Conservation (phyloP, 1,284 basidiomycete species). For the Ceratobasidium sp. region DNA sequence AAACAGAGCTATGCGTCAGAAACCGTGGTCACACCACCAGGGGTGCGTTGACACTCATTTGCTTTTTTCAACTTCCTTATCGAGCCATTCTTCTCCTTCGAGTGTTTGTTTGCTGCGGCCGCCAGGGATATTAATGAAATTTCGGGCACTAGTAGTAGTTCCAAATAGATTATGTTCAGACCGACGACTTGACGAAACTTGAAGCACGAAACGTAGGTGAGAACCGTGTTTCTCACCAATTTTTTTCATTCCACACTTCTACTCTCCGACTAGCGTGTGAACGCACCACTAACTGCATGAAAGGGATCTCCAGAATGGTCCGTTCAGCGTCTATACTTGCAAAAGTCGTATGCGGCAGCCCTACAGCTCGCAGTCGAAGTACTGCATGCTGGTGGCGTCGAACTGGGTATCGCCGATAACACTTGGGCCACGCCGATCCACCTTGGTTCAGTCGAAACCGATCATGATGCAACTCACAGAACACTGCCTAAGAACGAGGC, state of each 20-base stretch:
- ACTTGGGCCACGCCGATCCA: neutral
- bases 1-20: constrained; percentile 50
- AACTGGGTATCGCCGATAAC: neutral
- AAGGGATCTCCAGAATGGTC: constrained; percentile 47
- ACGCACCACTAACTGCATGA: neutral
- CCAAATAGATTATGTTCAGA: constrained; percentile 24
- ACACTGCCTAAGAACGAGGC: constrained; percentile 35
- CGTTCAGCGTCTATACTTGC: constrained; percentile 49
- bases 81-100: constrained; percentile 16
- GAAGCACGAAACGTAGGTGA: constrained; percentile 39
- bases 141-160: constrained; percentile 27
- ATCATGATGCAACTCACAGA: neutral
- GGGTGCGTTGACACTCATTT: constrained; percentile 44
- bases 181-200: constrained; percentile 27
- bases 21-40: constrained; percentile 47
- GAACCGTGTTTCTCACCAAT: too few relatives aligned
- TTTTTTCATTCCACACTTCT: too few relatives aligned
- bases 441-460: neutral
- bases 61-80: constrained; percentile 12
- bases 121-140: too few relatives aligned
- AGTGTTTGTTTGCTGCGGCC: too few relatives aligned
- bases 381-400: constrained; percentile 36
- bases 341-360: constrained; percentile 43
- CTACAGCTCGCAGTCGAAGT: constrained; percentile 45
- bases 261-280: too few relatives aligned